Percentiles rank a stretch among this genome's conserved stretches.
Conservation (phyloP, 2,329 filamentous ascomycete species). For the Acrocalymma vagum region DNA sequence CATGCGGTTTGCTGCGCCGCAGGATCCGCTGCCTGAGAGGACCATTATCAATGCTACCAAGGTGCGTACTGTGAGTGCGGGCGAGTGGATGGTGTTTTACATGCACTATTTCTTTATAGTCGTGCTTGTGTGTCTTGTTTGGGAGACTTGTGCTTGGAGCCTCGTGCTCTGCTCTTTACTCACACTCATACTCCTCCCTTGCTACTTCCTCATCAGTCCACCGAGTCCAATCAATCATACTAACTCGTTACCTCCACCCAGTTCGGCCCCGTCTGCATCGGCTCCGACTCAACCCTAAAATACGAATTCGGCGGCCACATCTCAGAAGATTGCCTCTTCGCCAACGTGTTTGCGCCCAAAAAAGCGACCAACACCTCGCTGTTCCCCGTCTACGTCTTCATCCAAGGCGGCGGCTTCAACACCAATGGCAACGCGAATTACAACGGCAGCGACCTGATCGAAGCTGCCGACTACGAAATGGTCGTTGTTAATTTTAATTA, state of each 20-base stretch:
- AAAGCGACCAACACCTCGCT: slow-evolving; percentile 40
- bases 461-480: slow-evolving; percentile 40
- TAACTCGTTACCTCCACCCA: slow-evolving; percentile 19
- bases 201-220: not conserved
- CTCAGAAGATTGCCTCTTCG: slow-evolving; percentile 51
- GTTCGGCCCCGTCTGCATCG: slow-evolving; percentile 46
- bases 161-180: no score
- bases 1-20: slow-evolving; percentile 70
- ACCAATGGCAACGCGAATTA: slow-evolving; percentile 46
- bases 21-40: slow-evolving; percentile 62
- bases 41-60: slow-evolving; percentile 60
- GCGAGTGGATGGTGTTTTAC: not conserved
- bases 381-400: slow-evolving; percentile 51
- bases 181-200: no score
- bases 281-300: slow-evolving; percentile 29
- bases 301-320: slow-evolving; percentile 34
- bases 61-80: slow-evolving; percentile 19
- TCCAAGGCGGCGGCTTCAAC: slow-evolving; percentile 51
- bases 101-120: not conserved
- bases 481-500: slow-evolving; percentile 52
- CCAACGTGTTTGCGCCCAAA: slow-evolving; percentile 48
- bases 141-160: no score
- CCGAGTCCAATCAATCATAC: no score
- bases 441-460: slow-evolving; percentile 42
- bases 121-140: no score